Conservation (phyloP, 352 stramenopile species). For the Pythium grandisporangium region DNA sequence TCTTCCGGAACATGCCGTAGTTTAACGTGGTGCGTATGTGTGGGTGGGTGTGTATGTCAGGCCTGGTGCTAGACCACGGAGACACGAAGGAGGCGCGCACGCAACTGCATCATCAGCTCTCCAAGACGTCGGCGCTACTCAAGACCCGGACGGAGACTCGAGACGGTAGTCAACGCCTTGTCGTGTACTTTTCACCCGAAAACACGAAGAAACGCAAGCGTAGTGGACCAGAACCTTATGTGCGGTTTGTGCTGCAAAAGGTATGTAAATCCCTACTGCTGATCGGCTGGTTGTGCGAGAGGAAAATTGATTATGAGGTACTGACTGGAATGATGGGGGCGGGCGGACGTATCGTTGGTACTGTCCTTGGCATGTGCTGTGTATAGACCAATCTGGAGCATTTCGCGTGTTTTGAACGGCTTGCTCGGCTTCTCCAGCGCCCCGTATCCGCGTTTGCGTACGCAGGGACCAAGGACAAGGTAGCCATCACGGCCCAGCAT, state of each 20-base stretch:
- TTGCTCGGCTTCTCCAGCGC: constrained; percentile 28
- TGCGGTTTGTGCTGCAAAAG: constrained; percentile 69
- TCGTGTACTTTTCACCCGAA: constrained; percentile 53
- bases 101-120: constrained; percentile 49
- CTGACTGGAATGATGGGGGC: too few relatives aligned
- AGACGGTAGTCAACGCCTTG: constrained; percentile 26
- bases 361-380: neutral
- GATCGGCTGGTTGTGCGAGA: too few relatives aligned
- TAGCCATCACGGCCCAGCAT: constrained; percentile 56
- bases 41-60: constrained; percentile 6
- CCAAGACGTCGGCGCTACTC: constrained; percentile 39
- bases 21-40: too few relatives aligned
- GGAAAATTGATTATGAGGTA: too few relatives aligned
- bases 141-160: constrained; percentile 56
- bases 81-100: constrained; percentile 58
- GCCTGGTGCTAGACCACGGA: constrained; percentile 44
- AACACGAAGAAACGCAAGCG: constrained; percentile 69
- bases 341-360: too few relatives aligned
- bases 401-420: constrained; percentile 55
- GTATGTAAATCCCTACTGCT: too few relatives aligned
- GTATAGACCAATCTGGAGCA: constrained; percentile 60
- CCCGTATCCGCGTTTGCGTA: constrained; percentile 50
- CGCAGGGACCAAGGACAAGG: constrained; percentile 73
- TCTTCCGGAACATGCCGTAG: too few relatives aligned
- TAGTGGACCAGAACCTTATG: constrained; percentile 24